Evolutionary conservation across 306 rosid species (phyloP).

Genomic region (Prunus armeniaca): DNA sequence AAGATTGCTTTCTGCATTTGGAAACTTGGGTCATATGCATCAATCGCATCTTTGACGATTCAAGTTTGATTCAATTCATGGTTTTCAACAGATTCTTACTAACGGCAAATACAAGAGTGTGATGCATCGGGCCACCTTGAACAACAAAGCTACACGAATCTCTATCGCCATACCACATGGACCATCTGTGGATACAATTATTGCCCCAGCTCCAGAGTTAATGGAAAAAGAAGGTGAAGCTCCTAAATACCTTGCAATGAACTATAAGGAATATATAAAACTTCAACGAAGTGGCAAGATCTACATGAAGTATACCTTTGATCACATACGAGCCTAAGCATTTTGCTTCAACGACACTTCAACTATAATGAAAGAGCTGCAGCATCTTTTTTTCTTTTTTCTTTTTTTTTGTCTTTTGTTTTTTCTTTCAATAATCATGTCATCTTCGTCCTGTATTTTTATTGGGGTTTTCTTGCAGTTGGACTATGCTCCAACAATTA

Average conservation of each 20-base stretch:
- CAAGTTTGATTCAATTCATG: background rate
- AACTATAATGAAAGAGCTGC: background rate
- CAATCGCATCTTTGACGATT: background rate
- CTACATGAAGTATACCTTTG: constrained; percentile 25
- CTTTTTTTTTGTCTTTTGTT: background rate
- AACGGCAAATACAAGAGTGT: constrained; percentile 55
- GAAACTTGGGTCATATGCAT: no score
- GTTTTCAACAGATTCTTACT: constrained; percentile 29
- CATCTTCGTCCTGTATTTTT: background rate
- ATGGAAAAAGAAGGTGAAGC: constrained; percentile 27
- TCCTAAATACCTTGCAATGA: constrained; percentile 39
- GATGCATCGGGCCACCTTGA: constrained; percentile 41
- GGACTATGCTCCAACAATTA: no score
- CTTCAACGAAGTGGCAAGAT: background rate
- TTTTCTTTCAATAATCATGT: background rate
- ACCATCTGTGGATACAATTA: constrained; percentile 30
- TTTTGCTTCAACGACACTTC: no score
- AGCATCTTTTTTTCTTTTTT: background rate
- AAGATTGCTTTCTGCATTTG: no score
- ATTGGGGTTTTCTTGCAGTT: no score
- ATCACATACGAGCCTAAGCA: constrained; percentile 9
- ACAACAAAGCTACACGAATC: constrained; percentile 46
- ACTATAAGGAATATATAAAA: constrained; percentile 19
- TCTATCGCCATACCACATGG: constrained; percentile 33
- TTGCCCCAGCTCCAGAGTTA: constrained; percentile 42